Evolutionary conservation across 2,329 filamentous ascomycete species (phyloP).

Genomic region (Fusarium tanahbumbuense): DNA sequence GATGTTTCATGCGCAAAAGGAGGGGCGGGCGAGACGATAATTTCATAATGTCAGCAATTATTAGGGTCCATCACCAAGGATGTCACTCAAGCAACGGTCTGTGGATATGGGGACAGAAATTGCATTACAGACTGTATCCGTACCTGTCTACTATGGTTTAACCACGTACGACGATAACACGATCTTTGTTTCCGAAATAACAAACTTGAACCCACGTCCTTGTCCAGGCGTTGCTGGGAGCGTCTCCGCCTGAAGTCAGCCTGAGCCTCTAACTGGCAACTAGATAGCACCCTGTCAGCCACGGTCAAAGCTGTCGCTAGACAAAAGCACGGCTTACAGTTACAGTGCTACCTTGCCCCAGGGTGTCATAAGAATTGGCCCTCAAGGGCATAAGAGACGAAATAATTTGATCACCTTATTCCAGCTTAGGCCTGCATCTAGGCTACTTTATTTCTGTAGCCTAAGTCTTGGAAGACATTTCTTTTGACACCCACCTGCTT

Average conservation of each 20-base stretch:
- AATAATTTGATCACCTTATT: too few relatives aligned
- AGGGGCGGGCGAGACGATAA: slow-evolving; percentile 14
- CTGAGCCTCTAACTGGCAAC: slow-evolving; percentile 32
- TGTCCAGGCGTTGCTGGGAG: slow-evolving; percentile 19
- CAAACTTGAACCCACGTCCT: slow-evolving; percentile 16
- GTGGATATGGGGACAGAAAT: slow-evolving; percentile 15
- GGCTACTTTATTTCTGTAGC: too few relatives aligned
- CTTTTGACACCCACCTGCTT: neutral
- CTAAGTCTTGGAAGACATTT: too few relatives aligned
- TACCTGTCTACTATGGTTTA: neutral
- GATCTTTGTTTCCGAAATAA: slow-evolving; percentile 8
- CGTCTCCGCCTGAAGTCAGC: slow-evolving; percentile 37
- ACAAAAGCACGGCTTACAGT: slow-evolving; percentile 13
- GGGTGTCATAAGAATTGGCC: too few relatives aligned
- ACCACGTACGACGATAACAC: neutral
- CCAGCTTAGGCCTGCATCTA: too few relatives aligned
- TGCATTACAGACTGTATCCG: neutral
- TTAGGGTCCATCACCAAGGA: slow-evolving; percentile 18
- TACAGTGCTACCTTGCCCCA: slow-evolving; percentile 3
- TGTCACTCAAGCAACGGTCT: slow-evolving; percentile 32
- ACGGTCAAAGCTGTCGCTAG: slow-evolving; percentile 34
- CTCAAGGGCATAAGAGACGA: too few relatives aligned
- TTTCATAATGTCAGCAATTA: slow-evolving; percentile 22
- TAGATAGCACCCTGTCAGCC: slow-evolving; percentile 5
- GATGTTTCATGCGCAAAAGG: slow-evolving; percentile 16